phyloP scores from a whole-genome alignment of 1,284 basidiomycete species.

The Rhodotorula mucilaginosa region DNA sequence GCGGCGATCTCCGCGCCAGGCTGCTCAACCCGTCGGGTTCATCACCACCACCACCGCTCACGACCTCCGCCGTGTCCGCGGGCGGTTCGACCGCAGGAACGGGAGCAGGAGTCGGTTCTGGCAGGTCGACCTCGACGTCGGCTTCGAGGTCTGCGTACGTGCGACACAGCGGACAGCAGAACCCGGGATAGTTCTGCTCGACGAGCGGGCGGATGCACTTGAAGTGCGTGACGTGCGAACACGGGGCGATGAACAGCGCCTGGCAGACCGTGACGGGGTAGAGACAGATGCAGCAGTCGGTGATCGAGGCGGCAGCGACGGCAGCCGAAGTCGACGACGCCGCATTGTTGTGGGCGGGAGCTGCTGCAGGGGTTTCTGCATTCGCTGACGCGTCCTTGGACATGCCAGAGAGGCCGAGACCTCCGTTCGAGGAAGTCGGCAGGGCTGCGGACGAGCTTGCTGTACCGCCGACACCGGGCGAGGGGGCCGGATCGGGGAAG shows the following conservation, averaged over 20 bases:
- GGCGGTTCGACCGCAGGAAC: neutral
- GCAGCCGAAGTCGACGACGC: conserved; percentile 25
- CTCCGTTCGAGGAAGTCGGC: neutral
- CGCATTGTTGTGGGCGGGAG: neutral
- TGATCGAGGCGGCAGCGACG: conserved; percentile 55
- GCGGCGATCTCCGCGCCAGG: conserved; percentile 3
- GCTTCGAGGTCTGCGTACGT: conserved; percentile 88
- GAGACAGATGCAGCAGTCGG: conserved; percentile 93
- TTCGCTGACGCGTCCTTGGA: neutral
- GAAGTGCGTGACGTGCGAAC: conserved; percentile 84
- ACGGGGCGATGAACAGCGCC: conserved; percentile 84
- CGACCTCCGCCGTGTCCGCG: neutral
- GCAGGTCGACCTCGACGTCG: conserved; percentile 72
- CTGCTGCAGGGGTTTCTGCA: neutral
- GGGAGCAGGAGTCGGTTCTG: conserved; percentile 22
- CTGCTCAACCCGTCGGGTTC: conserved; percentile 8
- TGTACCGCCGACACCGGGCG: conserved; percentile 47
- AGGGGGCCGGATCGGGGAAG: conserved; percentile 21
- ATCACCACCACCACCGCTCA: neutral
- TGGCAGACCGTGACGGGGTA: conserved; percentile 93
- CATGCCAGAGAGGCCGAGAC: neutral
- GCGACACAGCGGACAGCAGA: conserved; percentile 87
- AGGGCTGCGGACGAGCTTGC: conserved; percentile 14
- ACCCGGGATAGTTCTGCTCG: conserved; percentile 82
- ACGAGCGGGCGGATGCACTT: conserved; percentile 94